Percentiles rank a stretch among this genome's conserved stretches.
Evolutionary conservation across 2,329 filamentous ascomycete species (phyloP).

Genomic region (Diplodia intermedia): DNA sequence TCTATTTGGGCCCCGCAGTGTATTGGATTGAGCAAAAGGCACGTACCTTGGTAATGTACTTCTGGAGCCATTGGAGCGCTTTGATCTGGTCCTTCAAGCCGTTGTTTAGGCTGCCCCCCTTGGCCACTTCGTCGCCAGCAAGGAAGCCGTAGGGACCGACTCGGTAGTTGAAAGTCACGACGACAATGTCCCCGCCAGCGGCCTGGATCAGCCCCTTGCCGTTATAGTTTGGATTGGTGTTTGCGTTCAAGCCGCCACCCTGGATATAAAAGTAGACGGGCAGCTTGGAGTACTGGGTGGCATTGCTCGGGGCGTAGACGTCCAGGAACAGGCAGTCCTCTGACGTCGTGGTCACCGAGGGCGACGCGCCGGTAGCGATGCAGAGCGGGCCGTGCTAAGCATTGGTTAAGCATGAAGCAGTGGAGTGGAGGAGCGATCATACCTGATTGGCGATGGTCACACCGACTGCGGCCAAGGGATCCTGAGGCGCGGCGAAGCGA

Average conservation of each 20-base stretch:
- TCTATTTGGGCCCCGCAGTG: neutral
- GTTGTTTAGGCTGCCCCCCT: constrained; percentile 66
- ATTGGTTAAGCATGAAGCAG: too few relatives aligned
- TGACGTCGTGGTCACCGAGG: constrained; percentile 37
- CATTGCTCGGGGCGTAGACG: constrained; percentile 65
- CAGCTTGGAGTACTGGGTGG: constrained; percentile 58
- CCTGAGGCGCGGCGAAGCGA: constrained; percentile 71
- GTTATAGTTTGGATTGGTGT: constrained; percentile 60
- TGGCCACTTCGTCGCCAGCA: constrained; percentile 61
- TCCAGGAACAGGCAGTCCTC: constrained; percentile 77
- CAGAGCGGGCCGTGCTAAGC: constrained; percentile 29
- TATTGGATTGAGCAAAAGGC: neutral
- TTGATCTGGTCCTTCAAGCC: constrained; percentile 75
- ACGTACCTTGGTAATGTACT: constrained; percentile 62
- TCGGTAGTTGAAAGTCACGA: constrained; percentile 78
- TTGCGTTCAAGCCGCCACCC: constrained; percentile 55
- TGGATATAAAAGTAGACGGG: constrained; percentile 70
- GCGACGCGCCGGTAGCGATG: constrained; percentile 25
- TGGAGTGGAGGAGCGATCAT: constrained; percentile 33
- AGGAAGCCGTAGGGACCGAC: constrained; percentile 78
- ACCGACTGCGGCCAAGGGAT: constrained; percentile 58
- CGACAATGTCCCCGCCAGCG: constrained; percentile 66
- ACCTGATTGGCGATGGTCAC: constrained; percentile 64
- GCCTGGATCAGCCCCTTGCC: constrained; percentile 67
- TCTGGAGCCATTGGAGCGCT: constrained; percentile 72